A percentile compares a stretch with the other conserved stretches of the same genome.
Evolutionary conservation across 371 early-diverging fungal genomes (phyloP).

Genomic region (Batkoa obscura): DNA sequence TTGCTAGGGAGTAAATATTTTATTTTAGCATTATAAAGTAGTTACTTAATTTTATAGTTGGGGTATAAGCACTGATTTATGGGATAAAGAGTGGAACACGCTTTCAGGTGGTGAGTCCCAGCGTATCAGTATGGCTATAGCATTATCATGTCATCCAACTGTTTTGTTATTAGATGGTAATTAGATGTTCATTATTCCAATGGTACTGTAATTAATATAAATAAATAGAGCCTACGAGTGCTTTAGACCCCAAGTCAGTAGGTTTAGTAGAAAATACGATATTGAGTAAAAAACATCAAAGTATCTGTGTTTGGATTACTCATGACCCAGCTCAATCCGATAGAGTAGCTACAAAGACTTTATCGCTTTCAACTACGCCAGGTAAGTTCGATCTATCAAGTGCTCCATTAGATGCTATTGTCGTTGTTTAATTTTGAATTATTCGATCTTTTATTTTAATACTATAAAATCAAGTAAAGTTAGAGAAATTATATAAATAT

Average conservation of each 20-base stretch:
- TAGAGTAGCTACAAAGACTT: constrained; percentile 27
- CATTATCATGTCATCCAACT: constrained; percentile 57
- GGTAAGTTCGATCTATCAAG: too few species aligned
- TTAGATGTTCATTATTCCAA: background rate
- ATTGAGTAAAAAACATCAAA: background rate
- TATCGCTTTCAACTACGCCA: background rate
- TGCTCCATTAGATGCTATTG: too few species aligned
- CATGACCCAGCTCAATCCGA: constrained; percentile 55
- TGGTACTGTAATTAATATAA: too few species aligned
- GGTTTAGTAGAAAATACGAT: constrained; percentile 34
- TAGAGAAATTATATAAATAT: too few species aligned
- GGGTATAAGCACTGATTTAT: constrained; percentile 41
- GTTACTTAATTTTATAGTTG: constrained; percentile 13
- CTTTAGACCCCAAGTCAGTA: constrained; percentile 56
- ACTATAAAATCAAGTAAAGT: too few species aligned
- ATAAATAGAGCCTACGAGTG: constrained; percentile 60
- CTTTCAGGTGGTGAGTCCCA: constrained; percentile 83
- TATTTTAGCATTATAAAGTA: too few species aligned
- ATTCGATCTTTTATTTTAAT: too few species aligned
- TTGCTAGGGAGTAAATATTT: constrained; percentile 17
- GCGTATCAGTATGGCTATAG: constrained; percentile 59
- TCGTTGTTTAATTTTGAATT: too few species aligned
- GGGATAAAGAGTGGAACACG: constrained; percentile 51
- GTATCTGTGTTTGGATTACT: constrained; percentile 55
- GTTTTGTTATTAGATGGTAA: constrained; percentile 66